Percentiles rank a stretch among this genome's conserved stretches.
phyloP scores from a whole-genome alignment of 169 alveolate species.

The Prorocentrum cordatum region DNA sequence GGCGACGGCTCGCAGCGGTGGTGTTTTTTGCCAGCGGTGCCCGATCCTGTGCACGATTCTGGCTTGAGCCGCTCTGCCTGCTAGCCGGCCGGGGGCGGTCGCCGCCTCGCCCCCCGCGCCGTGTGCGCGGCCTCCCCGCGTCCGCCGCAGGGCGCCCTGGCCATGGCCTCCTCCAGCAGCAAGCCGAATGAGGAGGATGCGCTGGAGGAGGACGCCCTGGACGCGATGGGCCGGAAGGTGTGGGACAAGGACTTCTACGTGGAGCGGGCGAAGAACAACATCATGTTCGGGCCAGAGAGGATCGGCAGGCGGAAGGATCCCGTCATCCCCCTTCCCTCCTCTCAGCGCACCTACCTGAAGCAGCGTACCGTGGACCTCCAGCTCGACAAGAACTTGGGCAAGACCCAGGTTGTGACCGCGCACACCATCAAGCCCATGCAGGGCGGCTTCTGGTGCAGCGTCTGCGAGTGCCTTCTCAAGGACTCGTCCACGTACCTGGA shows the following conservation, averaged over 20 bases:
- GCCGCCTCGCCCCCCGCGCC: too few species aligned
- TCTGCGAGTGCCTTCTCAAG: conserved; percentile 53
- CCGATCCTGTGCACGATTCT: too few species aligned
- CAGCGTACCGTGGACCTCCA: not conserved
- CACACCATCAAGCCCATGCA: conserved; percentile 66
- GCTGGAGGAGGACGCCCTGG: conserved; percentile 8
- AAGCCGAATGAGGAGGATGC: too few species aligned
- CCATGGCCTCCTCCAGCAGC: too few species aligned
- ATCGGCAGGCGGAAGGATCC: conserved; percentile 60
- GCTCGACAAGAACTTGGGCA: not conserved
- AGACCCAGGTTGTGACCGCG: conserved; percentile 32
- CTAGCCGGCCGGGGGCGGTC: too few species aligned
- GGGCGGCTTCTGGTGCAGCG: conserved; percentile 68
- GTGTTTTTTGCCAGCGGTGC: too few species aligned
- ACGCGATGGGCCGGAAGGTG: conserved; percentile 53
- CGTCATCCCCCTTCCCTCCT: conserved; percentile 54
- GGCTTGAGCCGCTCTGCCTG: too few species aligned
- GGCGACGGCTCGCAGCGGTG: too few species aligned
- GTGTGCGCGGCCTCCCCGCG: too few species aligned
- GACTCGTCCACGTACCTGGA: conserved; percentile 50
- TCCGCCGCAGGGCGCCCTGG: too few species aligned
- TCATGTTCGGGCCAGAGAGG: conserved; percentile 66
- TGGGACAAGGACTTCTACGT: conserved; percentile 46
- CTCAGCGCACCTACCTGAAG: conserved; percentile 53
- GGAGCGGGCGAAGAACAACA: conserved; percentile 18